These are phyloP conservation scores for Nepenthes alata DNA, from an alignment of 179 eudicot species.

Conservation along the genomic window DNA sequence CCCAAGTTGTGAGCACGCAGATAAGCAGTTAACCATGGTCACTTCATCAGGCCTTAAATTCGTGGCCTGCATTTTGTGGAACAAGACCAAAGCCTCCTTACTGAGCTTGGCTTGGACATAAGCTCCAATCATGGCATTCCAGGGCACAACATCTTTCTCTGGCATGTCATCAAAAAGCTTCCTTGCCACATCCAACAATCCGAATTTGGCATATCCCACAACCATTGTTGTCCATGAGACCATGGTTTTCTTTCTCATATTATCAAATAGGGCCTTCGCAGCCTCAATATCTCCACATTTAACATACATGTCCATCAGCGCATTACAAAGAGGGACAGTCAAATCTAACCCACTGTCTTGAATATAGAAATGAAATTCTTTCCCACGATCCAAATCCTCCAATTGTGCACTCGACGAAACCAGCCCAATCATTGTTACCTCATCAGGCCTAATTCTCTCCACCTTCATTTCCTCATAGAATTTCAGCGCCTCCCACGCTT, in stretches of 20 bases:
- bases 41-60: slow-evolving; percentile 56
- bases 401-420: slow-evolving; percentile 50
- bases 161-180: slow-evolving; percentile 56
- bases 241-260: slow-evolving; percentile 42
- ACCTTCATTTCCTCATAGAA: slow-evolving; percentile 46
- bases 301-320: slow-evolving; percentile 68
- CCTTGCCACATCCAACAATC: slow-evolving; percentile 43
- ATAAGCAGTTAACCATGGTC: slow-evolving; percentile 61
- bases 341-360: slow-evolving; percentile 22
- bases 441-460: slow-evolving; percentile 48
- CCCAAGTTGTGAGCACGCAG: slow-evolving; percentile 79
- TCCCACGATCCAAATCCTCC: slow-evolving; percentile 48
- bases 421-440: slow-evolving; percentile 68
- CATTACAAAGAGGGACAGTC: slow-evolving; percentile 48
- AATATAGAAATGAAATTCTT: slow-evolving; percentile 35
- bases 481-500: slow-evolving; percentile 33
- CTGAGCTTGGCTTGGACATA: slow-evolving; percentile 51
- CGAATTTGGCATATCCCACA: slow-evolving; percentile 54
- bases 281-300: slow-evolving; percentile 58
- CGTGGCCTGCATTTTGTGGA: slow-evolving; percentile 49
- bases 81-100: slow-evolving; percentile 57
- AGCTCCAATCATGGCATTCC: slow-evolving; percentile 73
- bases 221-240: slow-evolving; percentile 62
- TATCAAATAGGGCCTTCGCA: slow-evolving; percentile 47
- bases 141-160: slow-evolving; percentile 32